These are phyloP conservation scores for Laetiporus sulphureus DNA, from an alignment of 1,284 basidiomycete species.

Conservation along the genomic window DNA sequence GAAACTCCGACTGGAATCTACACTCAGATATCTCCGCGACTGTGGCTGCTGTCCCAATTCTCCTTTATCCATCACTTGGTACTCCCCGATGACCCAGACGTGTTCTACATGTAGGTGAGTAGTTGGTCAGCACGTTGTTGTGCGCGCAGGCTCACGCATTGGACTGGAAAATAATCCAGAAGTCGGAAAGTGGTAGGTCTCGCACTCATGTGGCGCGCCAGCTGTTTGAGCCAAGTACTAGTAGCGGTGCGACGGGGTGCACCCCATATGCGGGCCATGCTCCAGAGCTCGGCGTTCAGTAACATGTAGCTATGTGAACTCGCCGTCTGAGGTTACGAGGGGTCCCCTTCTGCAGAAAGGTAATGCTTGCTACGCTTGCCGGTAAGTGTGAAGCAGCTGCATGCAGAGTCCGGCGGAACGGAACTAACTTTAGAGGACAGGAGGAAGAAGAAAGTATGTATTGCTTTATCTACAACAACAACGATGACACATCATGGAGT, in stretches of 20 bases:
- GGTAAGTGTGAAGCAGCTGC: slow-evolving; percentile 10
- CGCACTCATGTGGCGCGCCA: no score
- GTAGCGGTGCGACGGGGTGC: slow-evolving; percentile 21
- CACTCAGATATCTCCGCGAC: background rate
- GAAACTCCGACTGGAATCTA: slow-evolving; percentile 1
- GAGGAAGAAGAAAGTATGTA: slow-evolving; percentile 23
- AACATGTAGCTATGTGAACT: slow-evolving; percentile 17
- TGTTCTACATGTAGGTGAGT: slow-evolving; percentile 22
- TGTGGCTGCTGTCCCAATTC: no score
- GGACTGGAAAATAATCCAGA: slow-evolving; percentile 7
- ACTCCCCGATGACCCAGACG: slow-evolving; percentile 15
- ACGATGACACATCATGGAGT: background rate
- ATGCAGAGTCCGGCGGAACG: no score
- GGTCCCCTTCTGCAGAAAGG: slow-evolving; percentile 23
- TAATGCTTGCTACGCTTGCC: slow-evolving; percentile 21
- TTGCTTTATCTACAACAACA: background rate
- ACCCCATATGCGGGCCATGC: slow-evolving; percentile 21
- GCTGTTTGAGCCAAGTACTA: background rate
- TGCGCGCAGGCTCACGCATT: background rate
- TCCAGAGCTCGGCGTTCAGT: slow-evolving; percentile 20
- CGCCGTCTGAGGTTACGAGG: slow-evolving; percentile 12
- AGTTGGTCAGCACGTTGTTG: background rate
- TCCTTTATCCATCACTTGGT: no score
- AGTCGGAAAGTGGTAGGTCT: slow-evolving; percentile 20
- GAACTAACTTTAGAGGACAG: slow-evolving; percentile 5